Conservation (phyloP, 208 protist genomes). For the Leishmania gerbilli region DNA sequence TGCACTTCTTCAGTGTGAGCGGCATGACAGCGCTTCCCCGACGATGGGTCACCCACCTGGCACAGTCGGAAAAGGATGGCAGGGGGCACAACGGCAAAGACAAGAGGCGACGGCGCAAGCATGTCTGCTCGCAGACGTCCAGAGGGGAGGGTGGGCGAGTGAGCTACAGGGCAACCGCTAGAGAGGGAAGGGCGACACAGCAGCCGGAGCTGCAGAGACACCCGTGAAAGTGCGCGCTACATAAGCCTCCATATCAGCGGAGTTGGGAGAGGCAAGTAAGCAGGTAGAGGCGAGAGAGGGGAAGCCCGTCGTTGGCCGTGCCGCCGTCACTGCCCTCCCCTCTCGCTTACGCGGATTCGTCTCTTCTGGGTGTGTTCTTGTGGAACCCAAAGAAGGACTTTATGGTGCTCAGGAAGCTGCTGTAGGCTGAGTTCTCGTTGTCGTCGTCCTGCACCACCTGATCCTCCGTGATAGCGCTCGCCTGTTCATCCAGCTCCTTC, state of each 20-base stretch:
- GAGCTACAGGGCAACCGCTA: not conserved
- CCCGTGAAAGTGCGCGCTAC: not conserved
- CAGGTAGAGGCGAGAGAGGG: not conserved
- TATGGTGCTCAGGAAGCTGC: conserved; percentile 46
- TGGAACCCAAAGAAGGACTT: conserved; percentile 65
- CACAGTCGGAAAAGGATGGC: not conserved
- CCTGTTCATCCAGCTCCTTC: conserved; percentile 53
- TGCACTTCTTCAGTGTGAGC: not conserved
- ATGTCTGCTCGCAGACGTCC: not conserved
- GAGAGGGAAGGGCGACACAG: not conserved
- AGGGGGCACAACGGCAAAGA: not conserved
- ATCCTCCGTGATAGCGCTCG: conserved; percentile 67
- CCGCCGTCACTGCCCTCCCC: not conserved
- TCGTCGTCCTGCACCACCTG: conserved; percentile 82
- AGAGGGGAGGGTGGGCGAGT: not conserved
- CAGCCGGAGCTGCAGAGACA: not conserved
- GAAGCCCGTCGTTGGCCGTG: too few relatives aligned
- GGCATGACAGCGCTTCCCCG: not conserved
- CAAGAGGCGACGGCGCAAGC: not conserved
- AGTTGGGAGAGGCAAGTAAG: not conserved
- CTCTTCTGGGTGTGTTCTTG: not conserved
- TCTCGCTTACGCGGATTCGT: not conserved
- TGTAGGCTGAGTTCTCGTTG: conserved; percentile 59
- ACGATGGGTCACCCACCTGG: not conserved
- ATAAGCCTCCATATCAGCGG: not conserved